Conservation (phyloP, 2,329 filamentous ascomycete species). For the Pseudogymnoascus sp. region DNA sequence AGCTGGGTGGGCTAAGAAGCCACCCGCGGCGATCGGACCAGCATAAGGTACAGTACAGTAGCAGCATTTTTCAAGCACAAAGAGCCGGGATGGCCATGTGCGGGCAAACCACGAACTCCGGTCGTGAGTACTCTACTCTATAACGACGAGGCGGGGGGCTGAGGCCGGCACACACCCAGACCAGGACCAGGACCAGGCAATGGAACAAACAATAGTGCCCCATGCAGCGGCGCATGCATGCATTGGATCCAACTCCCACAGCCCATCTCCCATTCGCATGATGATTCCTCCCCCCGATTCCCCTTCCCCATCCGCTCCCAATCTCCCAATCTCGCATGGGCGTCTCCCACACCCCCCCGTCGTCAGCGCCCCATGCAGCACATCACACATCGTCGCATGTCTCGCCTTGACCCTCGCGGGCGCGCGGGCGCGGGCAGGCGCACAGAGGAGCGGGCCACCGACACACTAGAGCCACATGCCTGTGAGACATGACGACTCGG, state of each 20-base stretch:
- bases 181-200: neutral
- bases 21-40: slow-evolving; percentile 5
- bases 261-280: neutral
- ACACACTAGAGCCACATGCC: slow-evolving; percentile 1
- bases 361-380: neutral
- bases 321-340: neutral
- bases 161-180: neutral
- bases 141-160: neutral
- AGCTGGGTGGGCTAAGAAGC: neutral
- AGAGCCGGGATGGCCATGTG: neutral
- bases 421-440: neutral
- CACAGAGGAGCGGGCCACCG: neutral
- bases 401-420: neutral
- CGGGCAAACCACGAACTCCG: neutral
- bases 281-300: neutral
- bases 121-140: neutral
- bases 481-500: neutral
- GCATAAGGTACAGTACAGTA: slow-evolving; percentile 3
- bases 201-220: neutral
- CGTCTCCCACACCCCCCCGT: neutral
- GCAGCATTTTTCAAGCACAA: neutral
- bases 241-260: neutral
- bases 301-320: slow-evolving; percentile 1
- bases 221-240: neutral
- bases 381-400: neutral